Evolutionary conservation across 345 rosid genomes (phyloP), one percentile per base, ranked within the genome.

Genomic region (Raphanus sativus): DNA sequence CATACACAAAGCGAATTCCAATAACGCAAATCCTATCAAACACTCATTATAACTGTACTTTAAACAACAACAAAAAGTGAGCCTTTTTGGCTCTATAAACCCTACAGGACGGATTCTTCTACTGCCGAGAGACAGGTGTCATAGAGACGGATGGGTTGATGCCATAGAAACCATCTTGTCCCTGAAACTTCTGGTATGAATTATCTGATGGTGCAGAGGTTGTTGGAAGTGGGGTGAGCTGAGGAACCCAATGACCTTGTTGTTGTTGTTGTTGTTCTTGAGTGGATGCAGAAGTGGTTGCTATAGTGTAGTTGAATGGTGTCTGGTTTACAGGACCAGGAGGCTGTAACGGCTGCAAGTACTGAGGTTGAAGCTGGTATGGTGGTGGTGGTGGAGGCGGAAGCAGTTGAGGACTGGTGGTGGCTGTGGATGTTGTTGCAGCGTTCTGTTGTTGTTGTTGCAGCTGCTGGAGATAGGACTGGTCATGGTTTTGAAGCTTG

Each of bases 81-180:
- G 58, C 13, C 2, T 0, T 70, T 30, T 61, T 71, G 63, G 32
- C 69, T 67, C 73, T 65, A 45, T 48, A 25, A 42, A 62, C 8
- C 62, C 65, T 48, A 25, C 15, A 61, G 16, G 33, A 73, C 38
- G 69, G 71, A 63, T 74, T 36, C 38, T 73, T 62, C 73, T 91
- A 91, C 56, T 90, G 95, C 55, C 93, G 85, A 52, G 92, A 82
- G 65, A 92, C 76, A 8, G 97, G 96, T 7, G 83, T 87, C 70
- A 81, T 80, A 6, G 91, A 88, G 78, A 87, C 62, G 3, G 94
- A 83, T 24, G 94, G 60, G n/a, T 83, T 84, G 69, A 86, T 90
- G 78, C 79, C 82, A 71, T 90, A 88, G 71, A 89, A 81, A 38
- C 95, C 90, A 42, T 92, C 97, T 32, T 92, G 86, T 42, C 92